Percentiles rank a stretch among this genome's conserved stretches.
Evolutionary conservation across 371 early-diverging fungal species (phyloP).

Genomic region (Quaeritorhiza haematococci): DNA sequence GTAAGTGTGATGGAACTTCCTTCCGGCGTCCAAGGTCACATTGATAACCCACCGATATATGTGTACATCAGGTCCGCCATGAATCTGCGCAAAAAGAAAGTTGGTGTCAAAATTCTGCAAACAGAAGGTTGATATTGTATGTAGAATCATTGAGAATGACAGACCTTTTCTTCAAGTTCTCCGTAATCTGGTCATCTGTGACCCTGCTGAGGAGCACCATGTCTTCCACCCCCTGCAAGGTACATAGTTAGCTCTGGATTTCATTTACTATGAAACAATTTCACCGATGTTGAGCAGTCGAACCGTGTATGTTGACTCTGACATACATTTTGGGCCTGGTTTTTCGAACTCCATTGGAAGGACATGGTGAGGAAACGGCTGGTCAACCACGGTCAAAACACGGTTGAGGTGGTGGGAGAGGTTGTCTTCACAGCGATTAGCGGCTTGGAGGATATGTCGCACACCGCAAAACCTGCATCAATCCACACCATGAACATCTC

Average conservation of each 20-base stretch:
- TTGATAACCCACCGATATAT: slow-evolving; percentile 36
- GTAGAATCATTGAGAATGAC: not conserved
- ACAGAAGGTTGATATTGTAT: not conserved
- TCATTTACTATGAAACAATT: not conserved
- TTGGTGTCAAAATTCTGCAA: not conserved
- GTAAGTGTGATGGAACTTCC: not conserved
- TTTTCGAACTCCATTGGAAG: slow-evolving; percentile 26
- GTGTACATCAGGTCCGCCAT: slow-evolving; percentile 51
- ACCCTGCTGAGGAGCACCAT: slow-evolving; percentile 50
- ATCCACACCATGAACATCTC: too few relatives aligned
- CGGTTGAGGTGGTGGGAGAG: too few relatives aligned
- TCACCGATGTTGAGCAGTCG: not conserved
- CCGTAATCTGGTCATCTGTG: slow-evolving; percentile 50
- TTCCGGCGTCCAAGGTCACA: too few relatives aligned
- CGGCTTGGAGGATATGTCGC: too few relatives aligned
- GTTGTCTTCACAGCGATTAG: too few relatives aligned
- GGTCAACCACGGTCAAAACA: too few relatives aligned
- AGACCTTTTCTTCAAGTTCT: slow-evolving; percentile 49
- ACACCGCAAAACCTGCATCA: too few relatives aligned
- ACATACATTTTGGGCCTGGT: slow-evolving; percentile 34
- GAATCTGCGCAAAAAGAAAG: slow-evolving; percentile 1
- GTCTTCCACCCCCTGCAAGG: slow-evolving; percentile 43
- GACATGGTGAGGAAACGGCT: slow-evolving; percentile 10
- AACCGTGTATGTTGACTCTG: not conserved
- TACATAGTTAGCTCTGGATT: not conserved